Percentiles rank a stretch among this genome's conserved stretches.
Conservation (phyloP, 2,329 filamentous ascomycete species). For the Aspergillus sp. region DNA sequence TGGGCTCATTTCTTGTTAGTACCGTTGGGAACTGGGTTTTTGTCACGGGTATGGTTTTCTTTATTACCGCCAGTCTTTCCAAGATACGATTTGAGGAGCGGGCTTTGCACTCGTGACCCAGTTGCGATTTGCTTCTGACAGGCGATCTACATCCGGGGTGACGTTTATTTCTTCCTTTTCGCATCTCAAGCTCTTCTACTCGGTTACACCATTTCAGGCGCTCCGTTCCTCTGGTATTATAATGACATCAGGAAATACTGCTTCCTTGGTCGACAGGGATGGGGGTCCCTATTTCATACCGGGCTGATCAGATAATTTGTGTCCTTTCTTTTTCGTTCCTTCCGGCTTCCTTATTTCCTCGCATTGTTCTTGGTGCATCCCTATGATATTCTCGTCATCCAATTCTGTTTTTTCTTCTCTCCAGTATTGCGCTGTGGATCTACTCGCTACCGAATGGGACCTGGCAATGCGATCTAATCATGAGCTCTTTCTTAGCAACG, state of each 20-base stretch:
- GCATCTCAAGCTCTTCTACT: slow-evolving; percentile 16
- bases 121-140: slow-evolving; percentile 15
- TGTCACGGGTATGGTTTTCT: not conserved
- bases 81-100: not conserved
- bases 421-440: slow-evolving; percentile 7
- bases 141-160: slow-evolving; percentile 24
- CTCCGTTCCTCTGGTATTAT: slow-evolving; percentile 18
- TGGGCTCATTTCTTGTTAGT: slow-evolving; percentile 19
- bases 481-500: slow-evolving; percentile 29
- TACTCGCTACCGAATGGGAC: not conserved
- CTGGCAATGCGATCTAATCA: slow-evolving; percentile 27
- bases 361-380: slow-evolving; percentile 13
- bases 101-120: slow-evolving; percentile 11
- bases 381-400: not conserved
- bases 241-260: slow-evolving; percentile 21
- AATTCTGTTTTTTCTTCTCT: slow-evolving; percentile 28
- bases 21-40: not conserved
- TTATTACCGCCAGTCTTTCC: not conserved
- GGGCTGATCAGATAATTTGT: slow-evolving; percentile 17
- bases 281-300: slow-evolving; percentile 26
- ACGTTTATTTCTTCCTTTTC: slow-evolving; percentile 17
- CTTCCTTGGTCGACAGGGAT: slow-evolving; percentile 25
- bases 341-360: slow-evolving; percentile 16
- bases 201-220: slow-evolving; percentile 21
- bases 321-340: slow-evolving; percentile 28